Conservation (phyloP, 331 rosid genomes). For the Quercus tomentella region DNA sequence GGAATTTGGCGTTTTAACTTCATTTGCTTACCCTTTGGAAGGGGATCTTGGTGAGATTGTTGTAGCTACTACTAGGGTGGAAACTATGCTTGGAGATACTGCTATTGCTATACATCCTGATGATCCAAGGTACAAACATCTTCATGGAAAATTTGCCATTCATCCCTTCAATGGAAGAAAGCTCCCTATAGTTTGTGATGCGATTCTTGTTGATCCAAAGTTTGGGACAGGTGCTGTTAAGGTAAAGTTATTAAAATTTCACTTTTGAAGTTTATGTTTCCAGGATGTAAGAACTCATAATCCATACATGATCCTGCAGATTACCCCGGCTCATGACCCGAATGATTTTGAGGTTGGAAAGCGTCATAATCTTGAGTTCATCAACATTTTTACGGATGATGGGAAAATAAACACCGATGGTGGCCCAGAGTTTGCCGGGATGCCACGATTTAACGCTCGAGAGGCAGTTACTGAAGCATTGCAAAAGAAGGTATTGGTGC, state of each 20-base stretch:
- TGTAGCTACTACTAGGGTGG: slow-evolving; percentile 94
- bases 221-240: slow-evolving; percentile 98
- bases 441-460: slow-evolving; percentile 89
- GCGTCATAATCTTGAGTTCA: slow-evolving; percentile 77
- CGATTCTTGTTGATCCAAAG: slow-evolving; percentile 77
- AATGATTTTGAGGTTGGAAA: slow-evolving; percentile 93
- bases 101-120: slow-evolving; percentile 88
- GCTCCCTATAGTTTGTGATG: slow-evolving; percentile 81
- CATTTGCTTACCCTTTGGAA: slow-evolving; percentile 87
- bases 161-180: slow-evolving; percentile 91
- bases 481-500: slow-evolving; percentile 62
- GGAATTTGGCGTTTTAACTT: slow-evolving; percentile 85
- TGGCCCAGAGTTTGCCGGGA: slow-evolving; percentile 72
- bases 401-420: slow-evolving; percentile 89
- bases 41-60: slow-evolving; percentile 78
- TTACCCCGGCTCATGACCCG: slow-evolving; percentile 99
- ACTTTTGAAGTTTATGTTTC: slow-evolving; percentile 15
- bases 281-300: not conserved
- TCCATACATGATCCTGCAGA: slow-evolving; percentile 44
- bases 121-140: slow-evolving; percentile 62
- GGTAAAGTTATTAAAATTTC: slow-evolving; percentile 40
- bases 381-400: slow-evolving; percentile 79
- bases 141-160: slow-evolving; percentile 82
- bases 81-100: slow-evolving; percentile 99
- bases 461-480: slow-evolving; percentile 73